Percentiles rank a stretch among this genome's conserved stretches.
Conservation (phyloP, 2,329 filamentous ascomycete genomes). For the Fusarium poae region DNA sequence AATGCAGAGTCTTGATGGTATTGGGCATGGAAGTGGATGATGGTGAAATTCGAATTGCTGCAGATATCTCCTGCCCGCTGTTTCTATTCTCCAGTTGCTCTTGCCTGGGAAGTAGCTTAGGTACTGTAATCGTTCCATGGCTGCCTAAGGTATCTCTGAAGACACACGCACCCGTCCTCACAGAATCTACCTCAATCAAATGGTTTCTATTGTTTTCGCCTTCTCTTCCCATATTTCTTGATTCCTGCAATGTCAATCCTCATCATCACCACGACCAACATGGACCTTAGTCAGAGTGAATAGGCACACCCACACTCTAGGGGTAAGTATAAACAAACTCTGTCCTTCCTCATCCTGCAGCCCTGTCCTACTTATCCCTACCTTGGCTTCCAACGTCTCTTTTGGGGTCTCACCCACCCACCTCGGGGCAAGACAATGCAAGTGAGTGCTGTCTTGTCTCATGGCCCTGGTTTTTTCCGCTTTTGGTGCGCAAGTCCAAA, state of each 20-base stretch:
- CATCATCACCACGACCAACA: slow-evolving; percentile 10
- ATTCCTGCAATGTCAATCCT: slow-evolving; percentile 1
- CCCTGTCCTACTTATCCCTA: slow-evolving; percentile 32
- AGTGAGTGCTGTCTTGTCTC: slow-evolving; percentile 42
- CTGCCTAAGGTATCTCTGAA: neutral
- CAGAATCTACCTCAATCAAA: slow-evolving; percentile 7
- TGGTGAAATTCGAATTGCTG: slow-evolving; percentile 5
- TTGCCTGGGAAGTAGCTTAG: slow-evolving; percentile 7
- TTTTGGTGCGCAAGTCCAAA: slow-evolving; percentile 13
- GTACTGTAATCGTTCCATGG: neutral
- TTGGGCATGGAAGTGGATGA: neutral
- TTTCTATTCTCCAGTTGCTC: slow-evolving; percentile 2
- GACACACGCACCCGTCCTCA: too few species aligned
- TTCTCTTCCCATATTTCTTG: neutral
- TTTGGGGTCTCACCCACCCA: slow-evolving; percentile 29
- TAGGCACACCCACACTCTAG: slow-evolving; percentile 1
- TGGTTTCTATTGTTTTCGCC: neutral
- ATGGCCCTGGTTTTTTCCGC: slow-evolving; percentile 20
- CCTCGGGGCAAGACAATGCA: slow-evolving; percentile 35
- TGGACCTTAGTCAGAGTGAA: slow-evolving; percentile 1
- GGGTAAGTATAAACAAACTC: slow-evolving; percentile 15
- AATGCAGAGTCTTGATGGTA: neutral
- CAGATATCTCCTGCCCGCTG: slow-evolving; percentile 2
- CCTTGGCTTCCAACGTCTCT: slow-evolving; percentile 34
- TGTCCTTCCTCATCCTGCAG: slow-evolving; percentile 21